These are phyloP conservation scores for Betula pendula DNA, from an alignment of 306 rosid species.

Conservation along the genomic window DNA sequence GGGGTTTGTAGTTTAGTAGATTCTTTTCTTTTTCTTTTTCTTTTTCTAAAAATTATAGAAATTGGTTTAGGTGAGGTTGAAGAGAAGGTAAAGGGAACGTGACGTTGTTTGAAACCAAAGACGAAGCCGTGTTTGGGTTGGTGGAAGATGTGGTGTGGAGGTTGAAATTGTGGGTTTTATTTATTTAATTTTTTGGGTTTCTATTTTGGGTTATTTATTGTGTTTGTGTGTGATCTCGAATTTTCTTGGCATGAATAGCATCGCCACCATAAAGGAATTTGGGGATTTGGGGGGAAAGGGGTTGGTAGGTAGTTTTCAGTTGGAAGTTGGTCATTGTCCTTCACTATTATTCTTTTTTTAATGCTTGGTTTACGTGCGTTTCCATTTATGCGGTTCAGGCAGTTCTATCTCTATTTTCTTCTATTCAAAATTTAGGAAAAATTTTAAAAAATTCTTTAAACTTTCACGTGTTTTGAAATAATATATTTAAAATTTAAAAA, in stretches of 20 bases:
- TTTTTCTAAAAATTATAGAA: neutral
- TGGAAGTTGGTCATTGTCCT: conserved; percentile 36
- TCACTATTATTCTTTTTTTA: neutral
- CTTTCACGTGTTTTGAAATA: no score
- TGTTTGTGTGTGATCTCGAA: no score
- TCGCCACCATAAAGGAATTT: no score
- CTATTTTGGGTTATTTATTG: neutral
- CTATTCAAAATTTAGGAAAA: no score
- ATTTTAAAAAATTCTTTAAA: no score
- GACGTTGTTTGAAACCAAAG: conserved; percentile 7
- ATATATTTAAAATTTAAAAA: no score
- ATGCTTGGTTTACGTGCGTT: no score
- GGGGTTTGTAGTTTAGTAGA: conserved; percentile 16
- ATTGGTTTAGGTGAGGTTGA: neutral
- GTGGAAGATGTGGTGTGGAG: conserved; percentile 19
- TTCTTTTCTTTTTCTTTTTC: neutral
- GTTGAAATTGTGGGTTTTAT: neutral
- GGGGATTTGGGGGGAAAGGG: no score
- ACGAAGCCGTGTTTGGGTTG: conserved; percentile 23
- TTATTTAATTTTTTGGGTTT: neutral
- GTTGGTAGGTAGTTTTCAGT: conserved; percentile 46
- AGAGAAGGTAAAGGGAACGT: conserved; percentile 37
- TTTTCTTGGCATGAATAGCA: neutral
- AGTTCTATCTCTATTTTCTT: no score
- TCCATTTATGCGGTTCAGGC: no score